A percentile compares a stretch with the other conserved stretches of the same genome.
phyloP scores from a whole-genome alignment of 164 flowering plant species.

The Chloranthus sessilifolius region DNA sequence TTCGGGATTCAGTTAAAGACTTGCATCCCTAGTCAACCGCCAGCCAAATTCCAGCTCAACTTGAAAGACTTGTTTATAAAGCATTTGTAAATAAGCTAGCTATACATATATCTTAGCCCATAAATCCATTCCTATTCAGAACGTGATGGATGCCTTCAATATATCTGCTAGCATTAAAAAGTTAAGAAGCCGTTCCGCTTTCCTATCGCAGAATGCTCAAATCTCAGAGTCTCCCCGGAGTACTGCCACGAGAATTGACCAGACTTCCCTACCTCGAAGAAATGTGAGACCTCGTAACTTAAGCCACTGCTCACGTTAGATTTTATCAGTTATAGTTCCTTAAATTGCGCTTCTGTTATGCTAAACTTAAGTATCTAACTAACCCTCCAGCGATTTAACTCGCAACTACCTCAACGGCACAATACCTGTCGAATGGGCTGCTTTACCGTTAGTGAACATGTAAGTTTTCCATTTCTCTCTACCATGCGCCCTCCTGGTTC shows the following conservation, averaged over 20 bases:
- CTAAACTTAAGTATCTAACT: not conserved
- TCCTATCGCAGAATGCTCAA: conserved; percentile 8
- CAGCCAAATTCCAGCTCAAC: too few relatives aligned
- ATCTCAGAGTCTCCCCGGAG: conserved; percentile 46
- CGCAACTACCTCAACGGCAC: conserved; percentile 66
- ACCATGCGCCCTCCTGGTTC: not conserved
- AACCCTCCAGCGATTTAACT: conserved; percentile 71
- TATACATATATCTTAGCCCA: too few relatives aligned
- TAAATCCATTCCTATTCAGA: too few relatives aligned
- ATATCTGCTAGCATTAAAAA: too few relatives aligned
- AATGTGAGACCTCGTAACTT: conserved; percentile 36
- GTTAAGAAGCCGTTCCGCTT: too few relatives aligned
- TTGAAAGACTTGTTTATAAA: too few relatives aligned
- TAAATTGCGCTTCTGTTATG: not conserved
- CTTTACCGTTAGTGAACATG: conserved; percentile 41
- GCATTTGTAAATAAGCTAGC: too few relatives aligned
- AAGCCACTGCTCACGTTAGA: not conserved
- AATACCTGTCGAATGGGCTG: conserved; percentile 68
- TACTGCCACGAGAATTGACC: conserved; percentile 53
- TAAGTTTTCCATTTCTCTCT: conserved; percentile 23
- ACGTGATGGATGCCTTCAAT: too few relatives aligned
- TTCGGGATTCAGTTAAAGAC: too few relatives aligned
- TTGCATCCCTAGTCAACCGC: too few relatives aligned
- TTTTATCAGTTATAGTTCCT: not conserved
- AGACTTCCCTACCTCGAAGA: conserved; percentile 50